Evolutionary conservation across 257 asterid species (phyloP), one percentile per base, ranked within the genome.

Genomic region (Paulownia fortunei): DNA sequence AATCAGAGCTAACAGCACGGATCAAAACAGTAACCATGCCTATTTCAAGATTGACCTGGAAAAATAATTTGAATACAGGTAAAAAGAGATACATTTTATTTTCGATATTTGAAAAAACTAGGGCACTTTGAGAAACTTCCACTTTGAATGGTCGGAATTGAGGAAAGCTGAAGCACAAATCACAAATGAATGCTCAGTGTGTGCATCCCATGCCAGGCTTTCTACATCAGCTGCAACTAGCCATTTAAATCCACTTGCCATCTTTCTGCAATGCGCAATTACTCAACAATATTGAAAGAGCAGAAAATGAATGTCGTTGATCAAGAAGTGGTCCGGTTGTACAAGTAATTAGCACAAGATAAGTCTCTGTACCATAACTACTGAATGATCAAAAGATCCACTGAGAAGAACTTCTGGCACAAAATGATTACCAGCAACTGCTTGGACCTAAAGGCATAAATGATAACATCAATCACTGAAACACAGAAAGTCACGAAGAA

Each of bases 151-250:
- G 37, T 39, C 47, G 23, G 54, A 21, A 9, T 9, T 7, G 47
- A 78, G n/a, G 15, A 27, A 23, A 27, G 56, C 36, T 49, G 36
- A 18, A 66, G 79, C 74, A 82, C 92, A 56, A 19, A 87, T 91
- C 94, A 84, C 87, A 82, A 87, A 87, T 8, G 87, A 87, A 81
- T 88, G 87, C 80, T 81, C 87, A 26, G 84, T 77, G 61, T 86
- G 92, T 2, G 90, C 89, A 81, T 89, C 90, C 92, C 92, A 89
- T 60, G 84, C 88, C 84, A 89, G 69, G 76, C 88, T 81, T 78
- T 89, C 90, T 60, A 89, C 90, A 59, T 89, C 88, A 80, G 88
- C 86, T 6, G 79, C 75, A 67, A 87, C 87, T 32, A 83, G 46
- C n/a, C 89, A 87, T 47, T 79, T 86, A 72, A 69, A 80, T 70